These are phyloP conservation scores for Ustilago hordei DNA, from an alignment of 1,284 basidiomycete species.

Conservation along the genomic window DNA sequence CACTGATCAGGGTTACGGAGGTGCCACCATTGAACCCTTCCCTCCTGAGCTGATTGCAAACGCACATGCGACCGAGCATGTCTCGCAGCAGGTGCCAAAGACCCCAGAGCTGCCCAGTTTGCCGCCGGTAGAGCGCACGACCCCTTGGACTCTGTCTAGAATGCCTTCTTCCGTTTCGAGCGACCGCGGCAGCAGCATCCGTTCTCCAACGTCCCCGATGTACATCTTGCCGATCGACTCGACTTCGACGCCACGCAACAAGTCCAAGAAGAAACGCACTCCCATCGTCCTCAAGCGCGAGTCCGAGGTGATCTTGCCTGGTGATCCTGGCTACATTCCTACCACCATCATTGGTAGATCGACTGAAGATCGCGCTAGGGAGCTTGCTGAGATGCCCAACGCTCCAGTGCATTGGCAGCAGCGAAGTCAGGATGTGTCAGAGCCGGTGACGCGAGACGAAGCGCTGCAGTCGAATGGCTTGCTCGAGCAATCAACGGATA, in stretches of 20 bases:
- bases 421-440: background rate
- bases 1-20: conserved; percentile 30
- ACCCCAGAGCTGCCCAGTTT: conserved; percentile 19
- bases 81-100: conserved; percentile 6
- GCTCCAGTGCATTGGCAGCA: background rate
- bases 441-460: background rate
- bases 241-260: conserved; percentile 29
- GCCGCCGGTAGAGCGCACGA: conserved; percentile 18
- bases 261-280: conserved; percentile 34
- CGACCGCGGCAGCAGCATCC: conserved; percentile 25
- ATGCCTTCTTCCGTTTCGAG: conserved; percentile 20
- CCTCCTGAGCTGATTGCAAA: conserved; percentile 31
- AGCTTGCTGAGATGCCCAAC: conserved; percentile 10
- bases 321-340: conserved; percentile 29
- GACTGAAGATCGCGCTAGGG: conserved; percentile 19
- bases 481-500: conserved; percentile 13
- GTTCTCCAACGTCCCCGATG: conserved; percentile 30
- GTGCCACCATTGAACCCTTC: conserved; percentile 48
- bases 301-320: conserved; percentile 40
- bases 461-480: background rate
- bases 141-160: conserved; percentile 26
- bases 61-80: conserved; percentile 9
- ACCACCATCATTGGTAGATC: conserved; percentile 25
- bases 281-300: conserved; percentile 51
- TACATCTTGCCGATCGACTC: conserved; percentile 46